Conservation (phyloP, 2,329 filamentous ascomycete species). For the Pseudocercospora eumusae region DNA sequence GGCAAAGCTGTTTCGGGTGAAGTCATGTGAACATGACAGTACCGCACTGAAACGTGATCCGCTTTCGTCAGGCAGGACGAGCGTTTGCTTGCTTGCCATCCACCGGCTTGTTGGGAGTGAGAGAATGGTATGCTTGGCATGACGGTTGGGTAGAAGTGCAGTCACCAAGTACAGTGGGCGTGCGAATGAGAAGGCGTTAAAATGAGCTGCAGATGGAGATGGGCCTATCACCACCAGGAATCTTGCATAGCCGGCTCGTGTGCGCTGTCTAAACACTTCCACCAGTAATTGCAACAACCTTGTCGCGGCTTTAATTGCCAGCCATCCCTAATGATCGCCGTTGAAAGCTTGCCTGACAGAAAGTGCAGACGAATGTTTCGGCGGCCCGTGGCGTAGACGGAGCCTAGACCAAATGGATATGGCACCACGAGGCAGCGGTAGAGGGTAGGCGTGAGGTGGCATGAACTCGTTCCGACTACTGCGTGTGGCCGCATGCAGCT, state of each 20-base stretch:
- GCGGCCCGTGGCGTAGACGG: constrained; percentile 9
- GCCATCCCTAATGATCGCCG: constrained; percentile 2
- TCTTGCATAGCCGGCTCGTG: constrained; percentile 16
- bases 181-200: constrained; percentile 17
- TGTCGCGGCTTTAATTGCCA: background rate
- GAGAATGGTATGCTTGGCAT: constrained; percentile 23
- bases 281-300: background rate
- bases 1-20: constrained; percentile 6
- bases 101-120: constrained; percentile 18
- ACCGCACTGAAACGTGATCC: constrained; percentile 13
- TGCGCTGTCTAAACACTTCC: no score
- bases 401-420: background rate
- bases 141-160: constrained; percentile 17
- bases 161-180: no score
- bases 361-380: background rate
- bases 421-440: constrained; percentile 12
- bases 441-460: constrained; percentile 11
- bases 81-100: background rate
- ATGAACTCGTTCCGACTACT: constrained; percentile 4
- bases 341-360: background rate
- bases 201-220: constrained; percentile 3
- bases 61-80: background rate
- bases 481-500: background rate
- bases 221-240: constrained; percentile 14
- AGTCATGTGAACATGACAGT: constrained; percentile 12